These are phyloP conservation scores for Aureobasidium melanogenum DNA, from an alignment of 2,329 filamentous ascomycete species.

Conservation along the genomic window DNA sequence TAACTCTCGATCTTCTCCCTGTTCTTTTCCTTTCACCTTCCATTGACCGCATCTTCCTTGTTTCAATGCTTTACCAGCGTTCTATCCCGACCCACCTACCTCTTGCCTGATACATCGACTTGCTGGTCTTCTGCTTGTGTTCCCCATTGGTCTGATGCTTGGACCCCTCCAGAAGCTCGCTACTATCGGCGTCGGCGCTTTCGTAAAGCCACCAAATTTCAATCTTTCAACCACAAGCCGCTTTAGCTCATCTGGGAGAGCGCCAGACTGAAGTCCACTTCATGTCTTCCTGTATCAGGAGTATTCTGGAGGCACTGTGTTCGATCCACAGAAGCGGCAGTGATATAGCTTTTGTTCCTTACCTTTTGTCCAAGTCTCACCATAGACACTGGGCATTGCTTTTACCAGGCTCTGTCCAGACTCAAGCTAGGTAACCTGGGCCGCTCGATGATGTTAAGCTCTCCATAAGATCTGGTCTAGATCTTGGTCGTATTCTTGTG, in stretches of 20 bases:
- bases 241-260: slow-evolving; percentile 14
- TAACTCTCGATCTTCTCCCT: not conserved
- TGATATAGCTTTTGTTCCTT: not conserved
- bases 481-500: not conserved
- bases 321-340: slow-evolving; percentile 14
- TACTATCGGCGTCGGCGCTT: not conserved
- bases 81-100: not conserved
- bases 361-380: not conserved
- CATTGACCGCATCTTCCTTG: not conserved
- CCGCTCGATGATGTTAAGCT: not conserved
- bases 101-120: not conserved
- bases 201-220: not conserved
- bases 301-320: slow-evolving; percentile 14
- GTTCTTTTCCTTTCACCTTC: not conserved
- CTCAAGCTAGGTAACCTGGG: not conserved
- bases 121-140: not conserved
- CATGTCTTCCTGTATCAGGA: not conserved
- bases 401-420: not conserved
- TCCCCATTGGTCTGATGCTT: not conserved
- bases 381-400: not conserved
- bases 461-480: not conserved
- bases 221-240: not conserved
- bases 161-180: not conserved
- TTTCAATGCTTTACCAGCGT: not conserved
- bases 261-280: slow-evolving; percentile 14